phyloP scores from a whole-genome alignment of 2,329 filamentous ascomycete species.

The Trichoderma cornu-damae region DNA sequence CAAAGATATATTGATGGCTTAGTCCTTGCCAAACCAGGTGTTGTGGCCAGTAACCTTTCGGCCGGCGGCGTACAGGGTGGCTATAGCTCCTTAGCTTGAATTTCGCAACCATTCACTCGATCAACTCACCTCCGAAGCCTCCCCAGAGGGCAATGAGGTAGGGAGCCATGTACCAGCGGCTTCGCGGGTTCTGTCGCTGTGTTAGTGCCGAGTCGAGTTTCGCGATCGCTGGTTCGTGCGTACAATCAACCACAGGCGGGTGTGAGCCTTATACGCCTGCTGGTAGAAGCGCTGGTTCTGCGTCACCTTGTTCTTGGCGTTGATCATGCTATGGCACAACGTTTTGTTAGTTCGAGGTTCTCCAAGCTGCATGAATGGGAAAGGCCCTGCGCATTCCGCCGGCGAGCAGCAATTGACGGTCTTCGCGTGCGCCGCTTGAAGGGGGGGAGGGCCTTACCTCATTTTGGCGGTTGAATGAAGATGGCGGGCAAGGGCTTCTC shows the following conservation, averaged over 20 bases:
- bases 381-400: background rate
- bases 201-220: slow-evolving; percentile 13
- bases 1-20: slow-evolving; percentile 24
- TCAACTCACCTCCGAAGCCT: slow-evolving; percentile 54
- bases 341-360: slow-evolving; percentile 8
- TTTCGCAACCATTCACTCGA: background rate
- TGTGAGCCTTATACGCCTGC: slow-evolving; percentile 61
- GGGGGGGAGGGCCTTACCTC: slow-evolving; percentile 32
- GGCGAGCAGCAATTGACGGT: slow-evolving; percentile 6
- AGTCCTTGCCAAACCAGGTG: slow-evolving; percentile 64
- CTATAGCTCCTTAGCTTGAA: slow-evolving; percentile 34
- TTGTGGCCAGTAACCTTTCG: slow-evolving; percentile 73
- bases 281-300: slow-evolving; percentile 71
- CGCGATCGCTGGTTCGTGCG: slow-evolving; percentile 31
- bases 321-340: slow-evolving; percentile 46
- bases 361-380: slow-evolving; percentile 3
- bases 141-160: slow-evolving; percentile 63
- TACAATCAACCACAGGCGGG: slow-evolving; percentile 75
- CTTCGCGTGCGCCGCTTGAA: background rate
- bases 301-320: slow-evolving; percentile 73
- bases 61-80: slow-evolving; percentile 64
- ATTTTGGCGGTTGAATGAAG: slow-evolving; percentile 34
- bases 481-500: slow-evolving; percentile 24
- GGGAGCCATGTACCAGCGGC: slow-evolving; percentile 60
- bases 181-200: slow-evolving; percentile 53